phyloP scores from a whole-genome alignment of 768 basidiomycete genomes.

The Phaeotremella fagi region DNA sequence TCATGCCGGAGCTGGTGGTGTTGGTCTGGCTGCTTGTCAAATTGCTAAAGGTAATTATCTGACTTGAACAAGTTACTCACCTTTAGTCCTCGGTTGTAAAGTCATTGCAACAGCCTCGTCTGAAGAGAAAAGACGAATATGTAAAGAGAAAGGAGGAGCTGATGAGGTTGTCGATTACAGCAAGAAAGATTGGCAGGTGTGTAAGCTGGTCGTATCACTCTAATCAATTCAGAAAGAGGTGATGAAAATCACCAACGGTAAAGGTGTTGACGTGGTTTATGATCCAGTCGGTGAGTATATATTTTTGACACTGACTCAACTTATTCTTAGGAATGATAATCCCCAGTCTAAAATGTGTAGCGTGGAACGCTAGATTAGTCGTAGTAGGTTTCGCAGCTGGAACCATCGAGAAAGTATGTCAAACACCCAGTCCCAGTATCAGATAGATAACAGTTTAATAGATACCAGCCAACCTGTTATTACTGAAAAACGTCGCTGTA shows the following conservation, averaged over 20 bases:
- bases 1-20: constrained; percentile 92
- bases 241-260: constrained; percentile 70
- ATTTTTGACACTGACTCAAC: constrained; percentile 45
- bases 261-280: constrained; percentile 61
- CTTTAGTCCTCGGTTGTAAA: constrained; percentile 73
- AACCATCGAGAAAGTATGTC: constrained; percentile 68
- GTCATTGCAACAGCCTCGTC: constrained; percentile 81
- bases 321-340: constrained; percentile 56
- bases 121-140: constrained; percentile 68
- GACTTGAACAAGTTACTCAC: neutral
- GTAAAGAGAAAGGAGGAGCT: constrained; percentile 69
- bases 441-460: constrained; percentile 36
- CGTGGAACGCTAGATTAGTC: constrained; percentile 85
- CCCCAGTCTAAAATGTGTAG: constrained; percentile 71
- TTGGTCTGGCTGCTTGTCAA: constrained; percentile 86
- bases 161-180: constrained; percentile 78
- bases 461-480: constrained; percentile 71
- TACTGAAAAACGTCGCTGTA: constrained; percentile 79
- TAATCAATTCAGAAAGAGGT: constrained; percentile 81
- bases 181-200: constrained; percentile 63
- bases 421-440: neutral
- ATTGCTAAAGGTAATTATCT: constrained; percentile 72
- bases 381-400: constrained; percentile 93
- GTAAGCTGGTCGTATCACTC: neutral
- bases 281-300: constrained; percentile 47